A percentile compares a stretch with the other conserved stretches of the same genome.
Conservation (phyloP, 441 rosid species). For the Gossypium davidsonii region DNA sequence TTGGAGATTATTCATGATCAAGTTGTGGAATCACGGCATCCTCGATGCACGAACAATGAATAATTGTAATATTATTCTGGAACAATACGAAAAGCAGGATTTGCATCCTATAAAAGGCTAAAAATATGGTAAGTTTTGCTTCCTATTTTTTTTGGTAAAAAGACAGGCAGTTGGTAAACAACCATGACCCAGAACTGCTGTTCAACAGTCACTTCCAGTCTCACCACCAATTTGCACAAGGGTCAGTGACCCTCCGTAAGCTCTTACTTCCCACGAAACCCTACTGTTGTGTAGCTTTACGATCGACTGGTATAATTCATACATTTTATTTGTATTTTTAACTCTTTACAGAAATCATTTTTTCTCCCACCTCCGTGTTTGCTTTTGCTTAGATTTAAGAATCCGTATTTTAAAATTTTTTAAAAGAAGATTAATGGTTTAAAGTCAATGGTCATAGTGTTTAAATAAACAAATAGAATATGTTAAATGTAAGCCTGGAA, state of each 20-base stretch:
- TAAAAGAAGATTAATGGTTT: too few relatives aligned
- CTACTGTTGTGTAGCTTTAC: neutral
- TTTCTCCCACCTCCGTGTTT: neutral
- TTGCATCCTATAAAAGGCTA: conserved; percentile 29
- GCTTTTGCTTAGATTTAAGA: neutral
- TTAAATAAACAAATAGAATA: too few relatives aligned
- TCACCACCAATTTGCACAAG: neutral
- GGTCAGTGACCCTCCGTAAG: neutral
- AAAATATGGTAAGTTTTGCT: neutral
- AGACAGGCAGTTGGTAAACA: neutral
- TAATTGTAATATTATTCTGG: conserved; percentile 63
- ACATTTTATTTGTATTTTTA: neutral
- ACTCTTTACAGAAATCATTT: neutral
- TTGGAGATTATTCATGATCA: conserved; percentile 91
- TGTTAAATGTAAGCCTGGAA: too few relatives aligned
- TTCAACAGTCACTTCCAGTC: neutral
- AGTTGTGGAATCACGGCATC: conserved; percentile 95
- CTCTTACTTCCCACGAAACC: neutral
- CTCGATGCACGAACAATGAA: conserved; percentile 88
- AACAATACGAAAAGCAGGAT: conserved; percentile 45
- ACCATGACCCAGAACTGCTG: neutral
- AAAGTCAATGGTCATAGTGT: too few relatives aligned
- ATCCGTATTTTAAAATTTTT: too few relatives aligned
- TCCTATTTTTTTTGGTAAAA: neutral
- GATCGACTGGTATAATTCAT: neutral